These are phyloP conservation scores for Verticillium tricorpus DNA, from an alignment of 2,329 filamentous ascomycete species.

Conservation along the genomic window DNA sequence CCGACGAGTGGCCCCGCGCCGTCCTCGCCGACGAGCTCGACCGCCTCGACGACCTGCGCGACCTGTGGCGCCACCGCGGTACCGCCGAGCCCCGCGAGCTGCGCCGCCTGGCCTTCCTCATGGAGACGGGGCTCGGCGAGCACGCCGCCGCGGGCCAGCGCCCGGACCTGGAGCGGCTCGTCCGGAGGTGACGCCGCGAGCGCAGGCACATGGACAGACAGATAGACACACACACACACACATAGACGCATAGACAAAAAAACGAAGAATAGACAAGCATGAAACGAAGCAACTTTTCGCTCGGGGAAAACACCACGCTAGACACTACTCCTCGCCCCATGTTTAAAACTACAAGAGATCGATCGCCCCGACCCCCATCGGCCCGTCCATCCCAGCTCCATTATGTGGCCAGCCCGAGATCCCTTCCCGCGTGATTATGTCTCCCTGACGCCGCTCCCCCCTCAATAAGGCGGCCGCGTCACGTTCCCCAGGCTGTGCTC, in stretches of 20 bases:
- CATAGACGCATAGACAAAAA: no score
- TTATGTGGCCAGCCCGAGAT: not conserved
- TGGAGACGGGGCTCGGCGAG: not conserved
- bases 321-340: not conserved
- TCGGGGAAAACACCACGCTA: not conserved
- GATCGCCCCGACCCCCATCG: not conserved
- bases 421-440: not conserved
- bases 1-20: not conserved
- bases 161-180: not conserved
- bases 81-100: not conserved
- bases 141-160: not conserved
- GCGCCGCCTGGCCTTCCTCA: not conserved
- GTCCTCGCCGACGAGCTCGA: not conserved
- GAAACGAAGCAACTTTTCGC: not conserved
- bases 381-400: not conserved
- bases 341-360: not conserved
- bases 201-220: not conserved
- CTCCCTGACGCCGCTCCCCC: not conserved
- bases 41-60: not conserved
- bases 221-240: not conserved
- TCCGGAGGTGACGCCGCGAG: not conserved
- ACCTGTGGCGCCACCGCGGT: not conserved
- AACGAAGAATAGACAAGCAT: not conserved
- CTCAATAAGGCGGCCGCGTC: slow-evolving; percentile 44
- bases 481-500: slow-evolving; percentile 42